phyloP scores from a whole-genome alignment of 805 yeast species.

The Cyberlindnera nakhonratchasimensis region DNA sequence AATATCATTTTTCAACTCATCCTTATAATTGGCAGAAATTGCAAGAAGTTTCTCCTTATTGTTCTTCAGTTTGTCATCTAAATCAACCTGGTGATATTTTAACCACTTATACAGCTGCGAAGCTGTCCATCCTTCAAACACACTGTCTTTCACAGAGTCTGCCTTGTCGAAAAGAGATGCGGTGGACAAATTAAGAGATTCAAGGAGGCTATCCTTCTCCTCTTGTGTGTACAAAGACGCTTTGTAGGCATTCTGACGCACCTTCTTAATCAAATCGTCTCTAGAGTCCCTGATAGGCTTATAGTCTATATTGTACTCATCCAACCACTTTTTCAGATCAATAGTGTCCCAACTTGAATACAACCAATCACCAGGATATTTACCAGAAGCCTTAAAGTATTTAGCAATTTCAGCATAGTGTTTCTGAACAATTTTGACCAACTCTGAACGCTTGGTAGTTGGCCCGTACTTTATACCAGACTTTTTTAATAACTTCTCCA shows the following conservation, averaged over 20 bases:
- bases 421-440: constrained; percentile 39
- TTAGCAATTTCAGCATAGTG: constrained; percentile 40
- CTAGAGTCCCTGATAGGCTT: constrained; percentile 38
- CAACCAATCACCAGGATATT: constrained; percentile 49
- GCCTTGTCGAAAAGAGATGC: constrained; percentile 36
- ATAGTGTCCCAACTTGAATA: constrained; percentile 51
- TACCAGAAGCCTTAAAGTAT: constrained; percentile 36
- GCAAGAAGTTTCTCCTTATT: constrained; percentile 36
- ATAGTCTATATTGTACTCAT: constrained; percentile 39
- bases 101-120: constrained; percentile 56
- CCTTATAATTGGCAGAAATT: constrained; percentile 33
- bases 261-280: constrained; percentile 43
- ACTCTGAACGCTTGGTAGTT: constrained; percentile 34
- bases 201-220: constrained; percentile 37
- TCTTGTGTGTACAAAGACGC: constrained; percentile 39
- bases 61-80: constrained; percentile 32
- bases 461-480: constrained; percentile 31
- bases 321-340: constrained; percentile 48
- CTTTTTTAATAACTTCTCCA: constrained; percentile 33
- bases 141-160: constrained; percentile 39
- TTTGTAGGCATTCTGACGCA: constrained; percentile 43
- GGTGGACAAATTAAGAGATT: constrained; percentile 37
- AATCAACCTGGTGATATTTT: constrained; percentile 39
- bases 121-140: constrained; percentile 50
- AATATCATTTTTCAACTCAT: constrained; percentile 38